These are phyloP conservation scores for Fraxinus paxiana DNA, from an alignment of 305 asterid species.

Conservation along the genomic window DNA sequence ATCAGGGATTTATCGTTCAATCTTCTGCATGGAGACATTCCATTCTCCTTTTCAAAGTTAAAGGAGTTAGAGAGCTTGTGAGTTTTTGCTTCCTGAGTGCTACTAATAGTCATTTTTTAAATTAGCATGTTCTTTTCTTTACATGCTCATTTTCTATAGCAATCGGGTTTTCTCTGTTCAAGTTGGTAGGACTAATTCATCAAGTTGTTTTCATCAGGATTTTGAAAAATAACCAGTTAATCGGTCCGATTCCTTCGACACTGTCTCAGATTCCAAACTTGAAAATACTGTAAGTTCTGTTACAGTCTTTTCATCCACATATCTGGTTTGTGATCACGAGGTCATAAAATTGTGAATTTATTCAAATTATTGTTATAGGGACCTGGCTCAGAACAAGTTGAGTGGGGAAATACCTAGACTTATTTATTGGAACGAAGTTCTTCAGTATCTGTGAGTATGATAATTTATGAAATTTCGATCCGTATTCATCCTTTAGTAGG, in stretches of 20 bases:
- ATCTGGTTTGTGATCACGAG: background rate
- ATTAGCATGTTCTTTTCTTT: background rate
- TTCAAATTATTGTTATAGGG: conserved; percentile 42
- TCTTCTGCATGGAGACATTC: conserved; percentile 84
- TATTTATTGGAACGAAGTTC: conserved; percentile 90
- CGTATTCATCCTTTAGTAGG: background rate
- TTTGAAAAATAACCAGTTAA: conserved; percentile 75
- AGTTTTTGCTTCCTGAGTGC: conserved; percentile 22
- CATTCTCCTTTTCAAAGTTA: conserved; percentile 85
- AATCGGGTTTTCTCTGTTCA: background rate
- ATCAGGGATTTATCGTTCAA: conserved; percentile 86
- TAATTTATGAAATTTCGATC: background rate
- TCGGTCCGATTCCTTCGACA: conserved; percentile 93
- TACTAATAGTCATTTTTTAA: background rate
- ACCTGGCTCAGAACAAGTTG: conserved; percentile 81
- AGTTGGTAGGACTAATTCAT: background rate
- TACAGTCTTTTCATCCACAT: background rate
- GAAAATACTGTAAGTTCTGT: conserved; percentile 71
- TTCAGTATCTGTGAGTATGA: conserved; percentile 74
- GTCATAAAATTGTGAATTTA: background rate
- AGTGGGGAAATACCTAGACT: conserved; percentile 95
- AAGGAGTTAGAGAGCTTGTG: conserved; percentile 82
- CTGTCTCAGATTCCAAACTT: conserved; percentile 93
- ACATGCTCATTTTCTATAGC: background rate
- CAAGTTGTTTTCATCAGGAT: conserved; percentile 30